Evolutionary conservation across 164 flowering plant genomes (phyloP).

Genomic region (Liriodendron chinense): DNA sequence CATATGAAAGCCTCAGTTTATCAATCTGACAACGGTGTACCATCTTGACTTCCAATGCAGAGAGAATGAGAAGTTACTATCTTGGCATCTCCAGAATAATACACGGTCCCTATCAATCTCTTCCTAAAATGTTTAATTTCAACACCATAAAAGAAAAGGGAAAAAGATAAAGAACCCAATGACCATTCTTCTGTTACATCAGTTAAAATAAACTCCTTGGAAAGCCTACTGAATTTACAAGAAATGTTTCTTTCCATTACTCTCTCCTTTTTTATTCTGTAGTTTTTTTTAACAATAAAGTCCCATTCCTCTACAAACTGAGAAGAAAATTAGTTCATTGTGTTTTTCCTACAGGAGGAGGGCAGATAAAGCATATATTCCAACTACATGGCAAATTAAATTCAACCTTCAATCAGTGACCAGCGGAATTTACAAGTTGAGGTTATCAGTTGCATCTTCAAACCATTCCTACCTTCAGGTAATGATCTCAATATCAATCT

Average conservation of each 20-base stretch:
- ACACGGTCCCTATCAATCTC: too few species aligned
- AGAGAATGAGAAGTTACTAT: too few species aligned
- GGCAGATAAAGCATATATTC: conserved; percentile 26
- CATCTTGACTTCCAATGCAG: too few species aligned
- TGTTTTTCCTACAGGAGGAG: conserved; percentile 27
- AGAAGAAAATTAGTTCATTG: not conserved
- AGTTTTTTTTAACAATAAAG: not conserved
- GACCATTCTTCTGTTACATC: too few species aligned
- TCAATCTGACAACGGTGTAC: too few species aligned
- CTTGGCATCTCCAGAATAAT: too few species aligned
- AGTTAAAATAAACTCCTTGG: too few species aligned
- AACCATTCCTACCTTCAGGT: conserved; percentile 41
- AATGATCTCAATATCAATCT: not conserved
- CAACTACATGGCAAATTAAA: conserved; percentile 46
- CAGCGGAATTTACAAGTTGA: conserved; percentile 38
- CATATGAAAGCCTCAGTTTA: too few species aligned
- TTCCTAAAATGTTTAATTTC: too few species aligned
- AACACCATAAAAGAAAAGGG: too few species aligned
- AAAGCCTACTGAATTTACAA: not conserved
- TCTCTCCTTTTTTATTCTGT: not conserved
- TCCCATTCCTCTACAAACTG: not conserved
- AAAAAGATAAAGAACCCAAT: too few species aligned
- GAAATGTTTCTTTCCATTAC: not conserved
- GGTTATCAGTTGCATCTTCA: conserved; percentile 52
- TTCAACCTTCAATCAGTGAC: conserved; percentile 36